These are phyloP conservation scores for Solanum okadae DNA, from an alignment of 257 asterid species.

Conservation along the genomic window DNA sequence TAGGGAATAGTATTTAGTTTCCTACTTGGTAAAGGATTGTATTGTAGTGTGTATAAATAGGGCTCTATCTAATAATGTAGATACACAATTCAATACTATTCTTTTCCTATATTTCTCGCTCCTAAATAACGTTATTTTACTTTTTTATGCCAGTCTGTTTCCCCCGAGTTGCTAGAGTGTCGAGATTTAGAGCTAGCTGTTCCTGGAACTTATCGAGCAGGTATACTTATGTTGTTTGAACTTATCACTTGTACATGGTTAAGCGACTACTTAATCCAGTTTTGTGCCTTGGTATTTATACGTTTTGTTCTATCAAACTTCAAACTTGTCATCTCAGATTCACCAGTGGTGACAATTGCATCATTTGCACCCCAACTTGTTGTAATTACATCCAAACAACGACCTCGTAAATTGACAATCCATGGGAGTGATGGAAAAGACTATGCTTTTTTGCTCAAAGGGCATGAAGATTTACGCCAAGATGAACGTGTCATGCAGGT, in stretches of 20 bases:
- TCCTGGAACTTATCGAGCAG: constrained; percentile 98
- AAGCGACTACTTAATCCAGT: background rate
- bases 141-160: constrained; percentile 62
- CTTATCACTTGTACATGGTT: background rate
- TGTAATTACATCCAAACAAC: constrained; percentile 95
- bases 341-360: constrained; percentile 84
- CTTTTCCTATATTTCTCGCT: background rate
- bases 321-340: constrained; percentile 39
- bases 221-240: constrained; percentile 16
- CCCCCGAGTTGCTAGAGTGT: constrained; percentile 90
- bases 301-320: background rate
- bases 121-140: constrained; percentile 1
- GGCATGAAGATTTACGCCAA: constrained; percentile 98
- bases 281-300: background rate
- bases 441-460: constrained; percentile 90
- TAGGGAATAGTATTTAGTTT: background rate
- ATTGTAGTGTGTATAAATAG: background rate
- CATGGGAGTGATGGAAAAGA: constrained; percentile 97
- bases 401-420: constrained; percentile 95
- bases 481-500: constrained; percentile 99
- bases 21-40: background rate
- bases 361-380: constrained; percentile 96
- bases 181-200: constrained; percentile 88
- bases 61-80: background rate
- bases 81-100: background rate